Conservation (phyloP, 805 yeast species). For the Pichia kluyveri region DNA sequence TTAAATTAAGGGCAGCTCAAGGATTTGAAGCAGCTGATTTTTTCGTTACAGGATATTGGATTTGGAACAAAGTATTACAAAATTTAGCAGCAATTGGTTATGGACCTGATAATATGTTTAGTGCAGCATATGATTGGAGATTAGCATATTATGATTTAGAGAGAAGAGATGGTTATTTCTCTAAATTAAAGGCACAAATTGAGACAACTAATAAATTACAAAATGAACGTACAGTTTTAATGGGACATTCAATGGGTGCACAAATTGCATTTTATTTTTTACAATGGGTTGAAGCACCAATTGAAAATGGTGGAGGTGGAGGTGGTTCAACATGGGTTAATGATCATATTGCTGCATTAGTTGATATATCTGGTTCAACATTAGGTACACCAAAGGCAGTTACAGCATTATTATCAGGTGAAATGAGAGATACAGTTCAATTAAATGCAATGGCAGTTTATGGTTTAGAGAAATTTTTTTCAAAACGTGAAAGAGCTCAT, state of each 20-base stretch:
- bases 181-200: constrained; percentile 62
- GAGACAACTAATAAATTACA: constrained; percentile 47
- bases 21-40: constrained; percentile 97
- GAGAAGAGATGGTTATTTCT: constrained; percentile 75
- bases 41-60: constrained; percentile 96
- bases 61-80: constrained; percentile 94
- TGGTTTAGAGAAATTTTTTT: constrained; percentile 89
- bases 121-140: constrained; percentile 97
- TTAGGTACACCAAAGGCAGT: constrained; percentile 93
- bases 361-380: constrained; percentile 84
- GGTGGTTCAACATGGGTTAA: constrained; percentile 89
- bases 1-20: constrained; percentile 80
- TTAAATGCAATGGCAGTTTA: constrained; percentile 86
- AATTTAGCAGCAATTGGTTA: constrained; percentile 91
- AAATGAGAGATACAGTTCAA: constrained; percentile 96
- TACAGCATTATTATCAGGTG: constrained; percentile 90
- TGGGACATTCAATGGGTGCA: constrained; percentile 96
- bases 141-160: constrained; percentile 84
- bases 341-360: constrained; percentile 67
- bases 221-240: constrained; percentile 63
- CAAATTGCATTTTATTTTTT: constrained; percentile 82
- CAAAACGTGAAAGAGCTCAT: constrained; percentile 80
- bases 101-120: constrained; percentile 81
- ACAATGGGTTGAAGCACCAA: constrained; percentile 94
- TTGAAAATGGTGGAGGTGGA: constrained; percentile 79